A percentile compares a stretch with the other conserved stretches of the same genome.
phyloP scores from a whole-genome alignment of 2,329 filamentous ascomycete species.

The Aspergillus niger region DNA sequence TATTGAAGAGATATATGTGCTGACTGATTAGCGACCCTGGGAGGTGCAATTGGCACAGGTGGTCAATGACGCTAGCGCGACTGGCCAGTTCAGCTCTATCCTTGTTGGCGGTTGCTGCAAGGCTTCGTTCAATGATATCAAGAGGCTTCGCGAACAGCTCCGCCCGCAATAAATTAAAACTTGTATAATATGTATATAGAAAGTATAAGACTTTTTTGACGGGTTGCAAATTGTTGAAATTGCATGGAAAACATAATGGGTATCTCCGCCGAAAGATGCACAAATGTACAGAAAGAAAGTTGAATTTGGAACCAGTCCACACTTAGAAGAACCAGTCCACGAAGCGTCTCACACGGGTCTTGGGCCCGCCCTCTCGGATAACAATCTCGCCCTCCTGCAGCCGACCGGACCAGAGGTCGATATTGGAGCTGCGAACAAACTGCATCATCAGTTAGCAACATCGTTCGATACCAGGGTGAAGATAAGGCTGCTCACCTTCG shows the following conservation, averaged over 20 bases:
- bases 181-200: background rate
- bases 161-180: background rate
- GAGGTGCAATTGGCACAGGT: conserved; percentile 39
- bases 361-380: conserved; percentile 15
- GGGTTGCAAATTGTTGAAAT: conserved; percentile 1
- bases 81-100: conserved; percentile 32
- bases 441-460: conserved; percentile 14
- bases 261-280: conserved; percentile 19
- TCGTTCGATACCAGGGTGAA: background rate
- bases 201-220: background rate
- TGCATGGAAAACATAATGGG: conserved; percentile 16
- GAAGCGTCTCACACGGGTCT: conserved; percentile 26
- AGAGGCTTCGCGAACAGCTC: conserved; percentile 30
- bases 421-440: conserved; percentile 28
- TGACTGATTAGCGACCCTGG: conserved; percentile 35
- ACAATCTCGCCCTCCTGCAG: conserved; percentile 34
- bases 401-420: conserved; percentile 37
- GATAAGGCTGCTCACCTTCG: conserved; percentile 36
- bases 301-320: background rate
- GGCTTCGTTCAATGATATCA: conserved; percentile 41
- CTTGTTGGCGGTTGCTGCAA: conserved; percentile 53
- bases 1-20: background rate
- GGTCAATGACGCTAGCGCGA: conserved; percentile 33
- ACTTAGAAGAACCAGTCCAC: conserved; percentile 31
- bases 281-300: conserved; percentile 21